These are phyloP conservation scores for Citrullus amarus DNA, from an alignment of 306 rosid genomes.

Conservation along the genomic window DNA sequence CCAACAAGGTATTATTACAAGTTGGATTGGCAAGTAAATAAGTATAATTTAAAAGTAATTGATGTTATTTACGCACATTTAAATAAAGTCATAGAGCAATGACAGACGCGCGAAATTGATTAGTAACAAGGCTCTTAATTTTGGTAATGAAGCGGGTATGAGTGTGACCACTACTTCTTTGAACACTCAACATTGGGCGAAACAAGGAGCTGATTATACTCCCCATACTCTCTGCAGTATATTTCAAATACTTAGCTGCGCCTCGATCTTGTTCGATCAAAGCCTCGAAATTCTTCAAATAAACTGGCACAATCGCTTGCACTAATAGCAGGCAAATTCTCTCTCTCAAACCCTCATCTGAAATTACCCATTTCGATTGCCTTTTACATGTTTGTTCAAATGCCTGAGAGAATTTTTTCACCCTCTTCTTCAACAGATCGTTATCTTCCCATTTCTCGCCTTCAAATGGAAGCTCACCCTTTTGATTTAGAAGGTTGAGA, in stretches of 20 bases:
- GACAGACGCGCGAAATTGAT: constrained; percentile 35
- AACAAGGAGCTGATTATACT: constrained; percentile 43
- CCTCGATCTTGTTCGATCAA: constrained; percentile 37
- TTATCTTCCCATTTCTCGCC: constrained; percentile 10
- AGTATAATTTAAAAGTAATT: not conserved
- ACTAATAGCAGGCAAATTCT: constrained; percentile 44
- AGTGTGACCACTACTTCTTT: constrained; percentile 17
- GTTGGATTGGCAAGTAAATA: not conserved
- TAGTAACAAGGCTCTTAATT: constrained; percentile 27
- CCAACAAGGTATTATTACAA: too few relatives aligned
- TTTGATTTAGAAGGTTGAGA: constrained; percentile 24
- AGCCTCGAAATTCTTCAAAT: constrained; percentile 36
- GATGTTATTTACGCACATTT: not conserved
- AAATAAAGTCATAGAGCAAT: constrained; percentile 17
- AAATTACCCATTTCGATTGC: constrained; percentile 55
- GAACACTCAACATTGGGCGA: constrained; percentile 29
- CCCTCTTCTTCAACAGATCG: constrained; percentile 30
- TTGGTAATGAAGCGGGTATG: constrained; percentile 28
- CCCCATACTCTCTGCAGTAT: constrained; percentile 44
- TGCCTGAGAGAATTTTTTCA: constrained; percentile 42
- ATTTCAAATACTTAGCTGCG: constrained; percentile 36
- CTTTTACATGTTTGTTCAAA: constrained; percentile 50
- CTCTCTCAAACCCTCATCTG: constrained; percentile 42
- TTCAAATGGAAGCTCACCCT: constrained; percentile 19
- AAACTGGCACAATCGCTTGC: constrained; percentile 55